Conservation (phyloP, 2,329 filamentous ascomycete genomes). For the Claviceps fusiformis region DNA sequence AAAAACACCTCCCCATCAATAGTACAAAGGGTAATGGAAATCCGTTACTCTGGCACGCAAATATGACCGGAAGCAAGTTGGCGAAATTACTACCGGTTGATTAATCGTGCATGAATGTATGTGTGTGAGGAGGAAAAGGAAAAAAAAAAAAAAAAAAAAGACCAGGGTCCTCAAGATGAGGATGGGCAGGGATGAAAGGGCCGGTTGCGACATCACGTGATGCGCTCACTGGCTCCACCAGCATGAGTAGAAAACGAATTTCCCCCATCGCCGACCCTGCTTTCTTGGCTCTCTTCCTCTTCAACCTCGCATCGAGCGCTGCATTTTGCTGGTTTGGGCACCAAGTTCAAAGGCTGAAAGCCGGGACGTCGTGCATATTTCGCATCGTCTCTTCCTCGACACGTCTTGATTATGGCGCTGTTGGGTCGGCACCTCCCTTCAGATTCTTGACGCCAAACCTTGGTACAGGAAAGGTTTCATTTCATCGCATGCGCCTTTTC, state of each 20-base stretch:
- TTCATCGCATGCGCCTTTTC: too few species aligned
- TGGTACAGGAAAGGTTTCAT: too few species aligned
- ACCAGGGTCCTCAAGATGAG: not conserved
- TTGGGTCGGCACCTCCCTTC: not conserved
- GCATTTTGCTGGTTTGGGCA: not conserved
- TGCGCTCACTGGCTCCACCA: not conserved
- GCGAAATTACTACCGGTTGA: constrained; percentile 40
- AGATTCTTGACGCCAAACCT: too few species aligned
- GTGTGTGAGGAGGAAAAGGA: constrained; percentile 33
- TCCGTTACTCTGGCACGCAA: constrained; percentile 41
- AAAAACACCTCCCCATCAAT: constrained; percentile 8
- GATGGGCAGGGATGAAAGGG: not conserved
- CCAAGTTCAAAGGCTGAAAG: not conserved
- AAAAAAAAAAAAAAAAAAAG: constrained; percentile 8
- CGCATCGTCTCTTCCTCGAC: not conserved
- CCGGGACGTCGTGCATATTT: not conserved
- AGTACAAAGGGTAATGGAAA: constrained; percentile 14
- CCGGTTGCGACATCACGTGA: constrained; percentile 14
- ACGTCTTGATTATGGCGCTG: constrained; percentile 1
- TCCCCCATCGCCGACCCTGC: not conserved
- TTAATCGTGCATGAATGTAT: constrained; percentile 40
- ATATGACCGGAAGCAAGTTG: constrained; percentile 46
- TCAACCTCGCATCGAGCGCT: not conserved
- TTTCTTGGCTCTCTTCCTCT: not conserved
- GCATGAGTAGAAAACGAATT: not conserved